These are phyloP conservation scores for Penicillium hesseltinei DNA, from an alignment of 2,329 filamentous ascomycete species.

Conservation along the genomic window DNA sequence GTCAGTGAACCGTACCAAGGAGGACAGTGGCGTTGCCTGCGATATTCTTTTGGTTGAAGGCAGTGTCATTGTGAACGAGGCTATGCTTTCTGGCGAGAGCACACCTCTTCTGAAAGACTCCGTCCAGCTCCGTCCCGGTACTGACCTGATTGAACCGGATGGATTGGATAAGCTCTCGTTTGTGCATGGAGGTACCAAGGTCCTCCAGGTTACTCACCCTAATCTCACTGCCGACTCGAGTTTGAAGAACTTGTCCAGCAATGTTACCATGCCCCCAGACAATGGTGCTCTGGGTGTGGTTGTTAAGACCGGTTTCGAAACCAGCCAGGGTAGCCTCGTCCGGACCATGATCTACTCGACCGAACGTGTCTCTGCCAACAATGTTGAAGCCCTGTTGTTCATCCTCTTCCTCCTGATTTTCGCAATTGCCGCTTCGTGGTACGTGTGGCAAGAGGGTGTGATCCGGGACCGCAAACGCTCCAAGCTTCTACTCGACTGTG, in stretches of 20 bases:
- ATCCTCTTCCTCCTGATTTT: constrained; percentile 96
- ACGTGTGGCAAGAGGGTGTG: constrained; percentile 97
- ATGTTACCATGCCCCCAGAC: constrained; percentile 81
- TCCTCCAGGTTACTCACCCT: constrained; percentile 89
- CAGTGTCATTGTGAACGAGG: constrained; percentile 96
- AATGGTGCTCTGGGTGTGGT: constrained; percentile 92
- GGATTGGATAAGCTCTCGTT: constrained; percentile 96
- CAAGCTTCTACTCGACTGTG: constrained; percentile 93
- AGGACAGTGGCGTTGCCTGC: constrained; percentile 94
- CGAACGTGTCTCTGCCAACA: constrained; percentile 97
- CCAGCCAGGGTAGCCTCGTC: constrained; percentile 93
- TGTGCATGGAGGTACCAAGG: constrained; percentile 95
- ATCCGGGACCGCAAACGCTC: constrained; percentile 92
- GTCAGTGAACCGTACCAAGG: constrained; percentile 89
- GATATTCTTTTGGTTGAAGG: constrained; percentile 96
- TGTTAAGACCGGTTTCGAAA: constrained; percentile 97
- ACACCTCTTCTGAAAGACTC: constrained; percentile 97
- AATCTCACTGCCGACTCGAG: constrained; percentile 65
- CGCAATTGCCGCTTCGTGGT: constrained; percentile 96
- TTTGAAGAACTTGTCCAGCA: constrained; percentile 67
- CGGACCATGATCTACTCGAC: constrained; percentile 99
- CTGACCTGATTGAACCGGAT: constrained; percentile 79
- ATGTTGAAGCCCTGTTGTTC: constrained; percentile 92
- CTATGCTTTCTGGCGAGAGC: constrained; percentile 97
- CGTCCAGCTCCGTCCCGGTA: constrained; percentile 78